Base-by-base conservation (phyloP, 1,139 yeast genomes). In the Zygosaccharomyces sapae region DNA sequence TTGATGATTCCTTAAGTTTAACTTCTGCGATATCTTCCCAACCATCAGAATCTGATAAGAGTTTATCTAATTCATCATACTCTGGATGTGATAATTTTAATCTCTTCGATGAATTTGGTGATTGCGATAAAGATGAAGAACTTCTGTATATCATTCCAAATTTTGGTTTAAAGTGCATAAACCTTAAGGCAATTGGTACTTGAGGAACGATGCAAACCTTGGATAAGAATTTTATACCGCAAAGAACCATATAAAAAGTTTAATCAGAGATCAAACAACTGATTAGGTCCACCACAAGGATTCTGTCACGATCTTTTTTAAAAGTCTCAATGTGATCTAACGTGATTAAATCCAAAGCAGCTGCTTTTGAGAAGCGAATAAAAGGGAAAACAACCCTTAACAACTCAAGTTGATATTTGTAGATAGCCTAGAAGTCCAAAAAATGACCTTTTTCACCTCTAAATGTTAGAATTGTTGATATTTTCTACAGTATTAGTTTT, bases 21-120 rank as follows among this genome's bases (percentile, higher is more conserved):
- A 33, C 12, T 30, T 35, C 25, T 3, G 31, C 33, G 18, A 42
- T 44, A 19, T 48, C 52, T 29, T 57, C 58, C 63, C 63, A 59
- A 10, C 57, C 63, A 41, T 57, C 62, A 3, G 62, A 56, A 43
- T 61, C 63, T 9, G 63, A 57, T 5, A 59, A 49, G 6, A 59
- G 45, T 7, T 53, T 55, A 31, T 50, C 53, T 38, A 59, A 45
- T 20, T 53, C 59, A 22, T 50, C 51, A 41, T 48, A 48, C 5
- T 49, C 42, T 18, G 45, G 38, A 22, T 33, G 37, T 3, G 44
- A 25, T 24, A 38, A 27, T 22, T 33, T 27, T 7, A 18, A 33
- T 19, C 33, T 22, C 25, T 41, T 46, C 10, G 47, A 27, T 10
- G 36, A 36, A 5, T 40, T 38, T 29, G 38, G 27, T n/a, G 29